These are phyloP conservation scores for Pseudocercospora fijiensis DNA, from an alignment of 2,329 filamentous ascomycete genomes.

Conservation along the genomic window DNA sequence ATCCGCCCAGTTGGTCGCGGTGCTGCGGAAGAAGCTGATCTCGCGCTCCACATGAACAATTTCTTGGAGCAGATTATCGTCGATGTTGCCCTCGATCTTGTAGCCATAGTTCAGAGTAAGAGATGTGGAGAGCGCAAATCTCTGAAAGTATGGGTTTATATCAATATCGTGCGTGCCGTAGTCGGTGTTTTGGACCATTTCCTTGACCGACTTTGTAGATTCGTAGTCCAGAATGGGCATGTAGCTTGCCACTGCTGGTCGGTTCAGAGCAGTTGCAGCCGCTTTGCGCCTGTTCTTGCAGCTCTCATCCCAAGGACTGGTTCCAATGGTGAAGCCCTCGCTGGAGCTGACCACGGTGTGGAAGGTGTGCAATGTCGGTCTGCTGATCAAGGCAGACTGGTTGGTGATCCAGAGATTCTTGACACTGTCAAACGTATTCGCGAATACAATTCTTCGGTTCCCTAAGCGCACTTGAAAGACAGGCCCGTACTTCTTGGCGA, in stretches of 20 bases:
- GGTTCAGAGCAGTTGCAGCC: constrained; percentile 74
- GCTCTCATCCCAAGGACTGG: constrained; percentile 79
- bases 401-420: constrained; percentile 75
- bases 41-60: constrained; percentile 74
- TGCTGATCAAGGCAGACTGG: constrained; percentile 73
- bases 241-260: constrained; percentile 72
- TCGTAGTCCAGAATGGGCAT: constrained; percentile 82
- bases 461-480: constrained; percentile 59
- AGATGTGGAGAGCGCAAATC: constrained; percentile 74
- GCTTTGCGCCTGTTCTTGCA: constrained; percentile 76
- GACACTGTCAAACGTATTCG: constrained; percentile 74
- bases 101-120: constrained; percentile 78
- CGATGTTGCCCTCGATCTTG: constrained; percentile 68
- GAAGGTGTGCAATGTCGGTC: constrained; percentile 77
- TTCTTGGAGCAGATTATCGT: constrained; percentile 67
- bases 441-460: constrained; percentile 71
- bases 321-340: constrained; percentile 79
- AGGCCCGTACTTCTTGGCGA: constrained; percentile 51
- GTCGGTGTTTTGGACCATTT: constrained; percentile 65
- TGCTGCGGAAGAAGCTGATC: constrained; percentile 73
- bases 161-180: constrained; percentile 65
- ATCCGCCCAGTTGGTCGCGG: constrained; percentile 76
- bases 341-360: constrained; percentile 74
- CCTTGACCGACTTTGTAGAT: constrained; percentile 67
- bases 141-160: constrained; percentile 70